Percentiles rank a stretch among this genome's conserved stretches.
Conservation (phyloP, 345 rosid genomes). For the Geranium brycei region DNA sequence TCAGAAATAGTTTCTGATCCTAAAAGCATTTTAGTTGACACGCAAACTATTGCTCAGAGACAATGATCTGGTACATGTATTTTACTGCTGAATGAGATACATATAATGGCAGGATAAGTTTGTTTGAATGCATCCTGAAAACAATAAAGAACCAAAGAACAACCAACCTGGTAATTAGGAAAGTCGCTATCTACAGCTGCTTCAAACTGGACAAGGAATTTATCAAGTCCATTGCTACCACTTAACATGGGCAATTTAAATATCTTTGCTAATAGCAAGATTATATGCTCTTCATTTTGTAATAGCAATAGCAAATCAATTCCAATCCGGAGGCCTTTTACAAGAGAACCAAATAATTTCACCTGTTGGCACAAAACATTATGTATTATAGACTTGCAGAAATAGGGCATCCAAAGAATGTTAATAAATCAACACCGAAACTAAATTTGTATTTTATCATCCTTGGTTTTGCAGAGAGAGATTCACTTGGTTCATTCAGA, state of each 20-base stretch:
- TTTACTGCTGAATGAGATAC: too few relatives aligned
- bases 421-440: background rate
- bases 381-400: background rate
- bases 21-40: too few relatives aligned
- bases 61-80: too few relatives aligned
- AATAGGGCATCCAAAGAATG: background rate
- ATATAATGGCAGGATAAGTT: too few relatives aligned
- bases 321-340: constrained; percentile 72
- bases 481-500: too few relatives aligned
- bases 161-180: constrained; percentile 76
- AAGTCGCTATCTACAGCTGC: constrained; percentile 90
- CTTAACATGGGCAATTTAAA: constrained; percentile 43
- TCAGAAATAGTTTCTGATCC: too few relatives aligned
- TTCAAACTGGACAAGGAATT: constrained; percentile 66
- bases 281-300: constrained; percentile 37
- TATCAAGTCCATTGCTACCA: constrained; percentile 45
- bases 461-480: too few relatives aligned
- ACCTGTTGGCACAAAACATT: constrained; percentile 33
- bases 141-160: constrained; percentile 8
- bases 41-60: too few relatives aligned
- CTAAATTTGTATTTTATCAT: too few relatives aligned
- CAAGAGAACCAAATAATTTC: constrained; percentile 65
- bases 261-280: constrained; percentile 28
- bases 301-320: constrained; percentile 53
- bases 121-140: background rate